Conservation (phyloP, 495 filamentous ascomycete genomes). For the Aspergillus cavernicola region DNA sequence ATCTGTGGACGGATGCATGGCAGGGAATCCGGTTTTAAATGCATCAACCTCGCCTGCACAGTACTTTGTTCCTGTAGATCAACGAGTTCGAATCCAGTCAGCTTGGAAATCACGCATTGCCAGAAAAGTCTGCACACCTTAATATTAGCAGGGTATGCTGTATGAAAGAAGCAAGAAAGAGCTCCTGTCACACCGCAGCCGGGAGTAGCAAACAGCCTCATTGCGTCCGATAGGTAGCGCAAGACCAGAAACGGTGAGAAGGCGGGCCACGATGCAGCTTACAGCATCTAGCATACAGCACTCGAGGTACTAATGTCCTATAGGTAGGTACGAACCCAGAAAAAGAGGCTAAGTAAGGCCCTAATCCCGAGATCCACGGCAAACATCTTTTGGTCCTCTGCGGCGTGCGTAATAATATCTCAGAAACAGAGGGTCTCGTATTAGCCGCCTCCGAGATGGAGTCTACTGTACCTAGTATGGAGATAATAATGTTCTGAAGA, state of each 20-base stretch:
- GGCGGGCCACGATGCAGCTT: background rate
- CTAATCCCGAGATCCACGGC: constrained; percentile 8
- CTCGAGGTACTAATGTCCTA: background rate
- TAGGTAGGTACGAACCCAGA: background rate
- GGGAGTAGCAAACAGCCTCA: constrained; percentile 3
- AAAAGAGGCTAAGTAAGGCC: constrained; percentile 6
- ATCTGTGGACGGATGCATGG: background rate
- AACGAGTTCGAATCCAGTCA: background rate
- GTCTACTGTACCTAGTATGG: too few relatives aligned
- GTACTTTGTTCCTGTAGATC: constrained; percentile 7
- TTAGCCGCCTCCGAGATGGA: background rate
- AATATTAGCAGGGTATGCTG: background rate
- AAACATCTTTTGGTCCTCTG: background rate
- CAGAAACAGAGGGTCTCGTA: background rate
- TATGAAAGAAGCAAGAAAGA: background rate
- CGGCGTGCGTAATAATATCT: background rate
- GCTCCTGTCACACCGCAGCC: background rate
- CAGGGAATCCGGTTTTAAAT: constrained; percentile 2
- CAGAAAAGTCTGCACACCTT: too few relatives aligned
- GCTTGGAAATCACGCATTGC: too few relatives aligned
- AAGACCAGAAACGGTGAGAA: background rate
- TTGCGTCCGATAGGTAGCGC: background rate
- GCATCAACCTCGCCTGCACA: background rate
- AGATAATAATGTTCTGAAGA: too few relatives aligned
- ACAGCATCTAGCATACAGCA: background rate